Conservation (phyloP, 2,329 filamentous ascomycete genomes). For the Aspergillus sp. region DNA sequence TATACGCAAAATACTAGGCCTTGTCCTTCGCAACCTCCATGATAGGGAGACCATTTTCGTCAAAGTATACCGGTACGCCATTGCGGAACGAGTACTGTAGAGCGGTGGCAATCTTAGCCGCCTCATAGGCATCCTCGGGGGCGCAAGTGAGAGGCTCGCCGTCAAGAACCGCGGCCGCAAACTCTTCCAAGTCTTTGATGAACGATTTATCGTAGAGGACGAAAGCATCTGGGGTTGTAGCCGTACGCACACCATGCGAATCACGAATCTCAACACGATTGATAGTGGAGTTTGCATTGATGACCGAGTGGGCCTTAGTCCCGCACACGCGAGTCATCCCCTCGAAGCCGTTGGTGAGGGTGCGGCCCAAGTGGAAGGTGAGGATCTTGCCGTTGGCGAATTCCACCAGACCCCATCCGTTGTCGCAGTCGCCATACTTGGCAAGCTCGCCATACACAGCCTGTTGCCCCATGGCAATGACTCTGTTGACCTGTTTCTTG, state of each 20-base stretch:
- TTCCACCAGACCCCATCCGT: constrained; percentile 40
- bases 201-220: constrained; percentile 11
- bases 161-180: constrained; percentile 11
- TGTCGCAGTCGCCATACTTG: constrained; percentile 12
- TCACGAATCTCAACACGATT: constrained; percentile 11
- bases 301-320: constrained; percentile 33
- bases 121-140: constrained; percentile 13
- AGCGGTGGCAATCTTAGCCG: constrained; percentile 10
- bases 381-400: constrained; percentile 42
- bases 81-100: constrained; percentile 12
- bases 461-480: constrained; percentile 11
- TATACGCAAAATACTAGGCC: not conserved
- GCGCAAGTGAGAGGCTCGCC: constrained; percentile 2
- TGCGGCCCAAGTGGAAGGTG: constrained; percentile 39
- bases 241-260: not conserved
- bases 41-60: constrained; percentile 11
- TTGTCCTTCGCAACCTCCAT: not conserved
- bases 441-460: constrained; percentile 12
- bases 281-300: constrained; percentile 4
- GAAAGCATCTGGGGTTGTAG: constrained; percentile 9
- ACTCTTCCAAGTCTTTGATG: constrained; percentile 8
- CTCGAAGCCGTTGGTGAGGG: constrained; percentile 41
- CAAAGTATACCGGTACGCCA: constrained; percentile 15
- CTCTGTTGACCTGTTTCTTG: constrained; percentile 13
- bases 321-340: constrained; percentile 37